Conservation (phyloP, 2,329 filamentous ascomycete genomes). For the Fusarium foetens region DNA sequence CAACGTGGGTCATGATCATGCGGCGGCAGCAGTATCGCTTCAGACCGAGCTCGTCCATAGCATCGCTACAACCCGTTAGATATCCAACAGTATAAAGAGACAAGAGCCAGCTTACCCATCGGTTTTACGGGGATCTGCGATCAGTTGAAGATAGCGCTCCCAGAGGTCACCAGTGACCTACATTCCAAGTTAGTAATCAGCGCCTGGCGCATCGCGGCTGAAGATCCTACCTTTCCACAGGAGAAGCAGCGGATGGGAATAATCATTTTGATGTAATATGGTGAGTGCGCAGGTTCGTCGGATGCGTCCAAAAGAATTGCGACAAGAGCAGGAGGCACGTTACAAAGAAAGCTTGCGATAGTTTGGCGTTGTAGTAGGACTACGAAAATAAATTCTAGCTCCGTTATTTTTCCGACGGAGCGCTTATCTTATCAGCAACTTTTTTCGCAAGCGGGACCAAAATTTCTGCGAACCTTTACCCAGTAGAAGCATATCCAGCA, state of each 20-base stretch:
- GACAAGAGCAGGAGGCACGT: conserved; percentile 35
- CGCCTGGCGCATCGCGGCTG: conserved; percentile 13
- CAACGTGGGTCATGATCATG: conserved; percentile 99
- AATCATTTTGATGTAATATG: conserved; percentile 79
- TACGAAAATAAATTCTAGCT: conserved; percentile 43
- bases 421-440: conserved; percentile 54
- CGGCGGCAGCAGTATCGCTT: conserved; percentile 98
- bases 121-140: conserved; percentile 75
- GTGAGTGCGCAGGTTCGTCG: conserved; percentile 19
- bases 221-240: conserved; percentile 86
- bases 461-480: conserved; percentile 49
- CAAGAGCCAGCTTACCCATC: conserved; percentile 70
- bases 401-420: conserved; percentile 47
- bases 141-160: conserved; percentile 92
- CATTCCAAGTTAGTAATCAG: conserved; percentile 40
- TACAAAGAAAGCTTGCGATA: conserved; percentile 33
- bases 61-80: conserved; percentile 71
- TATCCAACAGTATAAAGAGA: background rate
- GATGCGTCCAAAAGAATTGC: conserved; percentile 33
- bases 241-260: conserved; percentile 99
- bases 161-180: conserved; percentile 97
- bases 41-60: conserved; percentile 93
- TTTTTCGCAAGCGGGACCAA: conserved; percentile 51
- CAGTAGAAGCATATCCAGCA: conserved; percentile 21
- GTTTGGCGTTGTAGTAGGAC: conserved; percentile 19